phyloP scores from a whole-genome alignment of 805 yeast species.

The Wickerhamomyces kurtzmanii region DNA sequence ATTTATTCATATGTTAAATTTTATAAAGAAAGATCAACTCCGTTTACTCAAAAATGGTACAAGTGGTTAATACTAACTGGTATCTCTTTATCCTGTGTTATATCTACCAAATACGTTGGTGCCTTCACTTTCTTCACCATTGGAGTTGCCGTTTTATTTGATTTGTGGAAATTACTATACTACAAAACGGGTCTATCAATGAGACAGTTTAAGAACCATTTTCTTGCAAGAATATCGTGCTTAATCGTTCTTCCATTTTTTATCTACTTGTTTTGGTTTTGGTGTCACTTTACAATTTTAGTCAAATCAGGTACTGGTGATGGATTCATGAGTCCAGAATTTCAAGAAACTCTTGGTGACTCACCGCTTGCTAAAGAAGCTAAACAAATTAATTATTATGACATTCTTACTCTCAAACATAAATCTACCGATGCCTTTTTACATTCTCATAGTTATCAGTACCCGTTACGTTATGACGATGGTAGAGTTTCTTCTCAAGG shows the following conservation, averaged over 20 bases:
- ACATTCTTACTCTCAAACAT: constrained; percentile 69
- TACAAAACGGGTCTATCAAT: constrained; percentile 53
- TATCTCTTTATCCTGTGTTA: constrained; percentile 77
- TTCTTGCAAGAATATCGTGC: constrained; percentile 59
- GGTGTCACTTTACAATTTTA: constrained; percentile 77
- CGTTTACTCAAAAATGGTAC: constrained; percentile 77
- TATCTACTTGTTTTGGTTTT: constrained; percentile 84
- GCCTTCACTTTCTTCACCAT: constrained; percentile 81
- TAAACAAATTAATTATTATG: constrained; percentile 65
- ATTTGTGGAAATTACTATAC: constrained; percentile 84
- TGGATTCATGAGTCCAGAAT: constrained; percentile 85
- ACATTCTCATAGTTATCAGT: constrained; percentile 69
- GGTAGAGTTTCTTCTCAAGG: constrained; percentile 92
- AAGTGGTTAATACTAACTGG: constrained; percentile 83
- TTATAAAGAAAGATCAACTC: constrained; percentile 54
- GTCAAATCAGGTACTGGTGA: constrained; percentile 94
- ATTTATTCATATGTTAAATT: constrained; percentile 73
- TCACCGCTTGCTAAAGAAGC: constrained; percentile 67
- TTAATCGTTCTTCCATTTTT: constrained; percentile 74
- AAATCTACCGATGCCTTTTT: constrained; percentile 69
- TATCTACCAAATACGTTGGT: constrained; percentile 95
- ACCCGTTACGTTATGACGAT: constrained; percentile 91
- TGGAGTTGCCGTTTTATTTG: constrained; percentile 79
- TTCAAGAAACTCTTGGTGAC: constrained; percentile 88
- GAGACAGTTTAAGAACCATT: constrained; percentile 53